phyloP scores from a whole-genome alignment of 768 basidiomycete genomes.

The Lyophyllum decastes region DNA sequence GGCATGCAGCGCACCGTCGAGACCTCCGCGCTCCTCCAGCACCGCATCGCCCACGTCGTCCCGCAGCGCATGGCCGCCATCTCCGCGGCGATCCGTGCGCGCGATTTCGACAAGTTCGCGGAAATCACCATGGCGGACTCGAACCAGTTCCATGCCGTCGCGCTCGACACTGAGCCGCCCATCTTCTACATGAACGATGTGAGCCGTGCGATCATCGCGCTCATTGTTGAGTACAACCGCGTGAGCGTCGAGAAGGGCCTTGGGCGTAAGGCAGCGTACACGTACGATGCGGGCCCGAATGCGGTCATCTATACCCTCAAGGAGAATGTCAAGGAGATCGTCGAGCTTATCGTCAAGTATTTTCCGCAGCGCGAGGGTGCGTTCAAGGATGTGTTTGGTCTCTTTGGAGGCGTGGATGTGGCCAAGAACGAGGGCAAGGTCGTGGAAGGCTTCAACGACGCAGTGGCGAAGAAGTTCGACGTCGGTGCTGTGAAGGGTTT shows the following conservation, averaged over 20 bases:
- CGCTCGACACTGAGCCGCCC: slow-evolving; percentile 94
- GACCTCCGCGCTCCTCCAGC: slow-evolving; percentile 84
- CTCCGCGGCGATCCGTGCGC: slow-evolving; percentile 70
- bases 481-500: slow-evolving; percentile 83
- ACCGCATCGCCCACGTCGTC: slow-evolving; percentile 86
- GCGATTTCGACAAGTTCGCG: slow-evolving; percentile 90
- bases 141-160: slow-evolving; percentile 98
- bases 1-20: slow-evolving; percentile 99
- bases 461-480: slow-evolving; percentile 72
- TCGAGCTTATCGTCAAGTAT: slow-evolving; percentile 73
- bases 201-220: slow-evolving; percentile 85
- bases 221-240: slow-evolving; percentile 93
- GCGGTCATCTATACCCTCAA: slow-evolving; percentile 92
- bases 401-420: slow-evolving; percentile 49
- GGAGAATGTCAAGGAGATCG: slow-evolving; percentile 76
- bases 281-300: slow-evolving; percentile 99
- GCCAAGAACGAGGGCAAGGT: slow-evolving; percentile 45
- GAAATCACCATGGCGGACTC: slow-evolving; percentile 95
- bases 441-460: slow-evolving; percentile 74
- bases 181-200: slow-evolving; percentile 99
- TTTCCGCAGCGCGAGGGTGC: slow-evolving; percentile 78
- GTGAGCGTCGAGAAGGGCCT: slow-evolving; percentile 55
- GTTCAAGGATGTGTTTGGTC: slow-evolving; percentile 75
- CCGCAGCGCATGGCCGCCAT: slow-evolving; percentile 86
- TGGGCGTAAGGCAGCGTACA: slow-evolving; percentile 88